Evolutionary conservation across 2,329 filamentous ascomycete genomes (phyloP), one percentile per base, ranked within the genome.

Genomic region (Ophiostoma tasmaniense): DNA sequence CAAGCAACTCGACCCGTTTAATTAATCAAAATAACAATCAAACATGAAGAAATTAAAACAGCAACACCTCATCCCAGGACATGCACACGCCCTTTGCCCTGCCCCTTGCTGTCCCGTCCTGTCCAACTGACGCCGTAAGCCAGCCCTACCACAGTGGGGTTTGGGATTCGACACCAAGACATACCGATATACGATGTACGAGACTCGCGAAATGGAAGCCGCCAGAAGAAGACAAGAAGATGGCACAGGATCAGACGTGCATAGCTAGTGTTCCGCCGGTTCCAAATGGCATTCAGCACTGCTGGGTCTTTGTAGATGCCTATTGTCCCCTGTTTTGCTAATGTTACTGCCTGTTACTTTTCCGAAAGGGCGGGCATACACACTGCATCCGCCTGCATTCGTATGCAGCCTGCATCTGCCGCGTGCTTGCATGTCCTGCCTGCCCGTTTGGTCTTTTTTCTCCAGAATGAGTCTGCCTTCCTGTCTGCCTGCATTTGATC

Each of bases 81-180:
- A 62, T 62, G 55, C 55, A 62, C 50, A 62, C 55, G 25, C 55
- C 55, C 25, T 62, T 55, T 61, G 25, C 55, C 28, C 55, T 30
- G 25, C 28, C 55, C 28, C 55, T 61, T 33, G 25, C 28, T 61
- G 25, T 61, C 52, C 13, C 52, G n/a, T 59, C 28, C 55, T 61
- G 25, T 33, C 28, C 28, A 30, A 30, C 59, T 62, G 59, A 33
- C 59, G 59, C 28, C 59, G 28, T 61, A 28, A 62, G 59, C 30
- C 59, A 62, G 59, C 59, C 59, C 59, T 62, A 62, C 59, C 28
- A 62, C 59, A 20, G 59, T 62, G 59, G 59, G 28, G 59, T 33
- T 30, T 55, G 50, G n/a, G 6, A 55, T 14, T 25, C 50, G 33
- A 50, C n/a, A 20, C 45, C 17, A 50, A n/a, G 45, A 20, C 33